Evolutionary conservation across 2,329 filamentous ascomycete species (phyloP).

Genomic region (Alternaria sp.): DNA sequence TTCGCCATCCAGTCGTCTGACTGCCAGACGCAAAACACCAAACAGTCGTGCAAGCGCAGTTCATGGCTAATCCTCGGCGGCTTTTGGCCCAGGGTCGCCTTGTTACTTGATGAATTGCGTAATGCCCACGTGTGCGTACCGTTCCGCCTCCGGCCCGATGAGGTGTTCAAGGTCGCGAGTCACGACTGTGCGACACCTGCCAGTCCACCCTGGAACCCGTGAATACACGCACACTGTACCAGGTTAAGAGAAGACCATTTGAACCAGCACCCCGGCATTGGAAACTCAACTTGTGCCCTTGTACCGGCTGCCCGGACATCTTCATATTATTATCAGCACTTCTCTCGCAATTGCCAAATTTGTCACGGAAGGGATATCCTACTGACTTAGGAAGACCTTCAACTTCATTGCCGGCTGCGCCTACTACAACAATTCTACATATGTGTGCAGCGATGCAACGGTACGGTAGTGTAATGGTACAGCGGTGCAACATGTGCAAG

Average conservation of each 20-base stretch:
- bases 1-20: background rate
- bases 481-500: background rate
- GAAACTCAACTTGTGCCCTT: background rate
- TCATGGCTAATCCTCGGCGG: background rate
- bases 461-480: background rate
- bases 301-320: background rate
- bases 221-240: background rate
- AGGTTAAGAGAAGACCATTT: background rate
- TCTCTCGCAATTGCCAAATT: background rate
- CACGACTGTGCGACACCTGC: background rate
- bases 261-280: background rate
- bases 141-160: constrained; percentile 8
- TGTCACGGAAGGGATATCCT: background rate
- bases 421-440: background rate
- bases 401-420: background rate
- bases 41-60: background rate
- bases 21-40: background rate
- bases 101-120: background rate
- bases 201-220: background rate
- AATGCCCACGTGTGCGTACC: constrained; percentile 12
- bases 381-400: background rate
- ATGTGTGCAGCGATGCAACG: background rate
- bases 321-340: background rate
- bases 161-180: background rate
- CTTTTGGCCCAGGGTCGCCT: background rate